A percentile compares a stretch with the other conserved stretches of the same genome.
These are phyloP conservation scores for Verticillium zaregamsianum DNA, from an alignment of 2,329 filamentous ascomycete genomes.

Conservation along the genomic window DNA sequence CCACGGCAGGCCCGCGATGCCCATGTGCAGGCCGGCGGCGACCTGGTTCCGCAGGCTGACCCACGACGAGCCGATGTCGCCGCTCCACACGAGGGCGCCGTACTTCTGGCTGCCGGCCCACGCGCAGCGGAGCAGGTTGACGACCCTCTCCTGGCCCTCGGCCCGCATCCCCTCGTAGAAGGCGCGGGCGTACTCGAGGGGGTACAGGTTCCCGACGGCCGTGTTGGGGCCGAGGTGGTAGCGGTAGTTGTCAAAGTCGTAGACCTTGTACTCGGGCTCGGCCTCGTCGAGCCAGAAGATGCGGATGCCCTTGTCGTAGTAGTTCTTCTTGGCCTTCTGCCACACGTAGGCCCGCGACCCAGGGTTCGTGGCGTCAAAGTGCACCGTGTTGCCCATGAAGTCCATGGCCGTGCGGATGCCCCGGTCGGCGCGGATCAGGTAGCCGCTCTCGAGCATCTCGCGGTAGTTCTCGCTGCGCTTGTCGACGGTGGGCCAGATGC, in stretches of 20 bases:
- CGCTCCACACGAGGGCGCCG: constrained; percentile 63
- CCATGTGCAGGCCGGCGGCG: constrained; percentile 62
- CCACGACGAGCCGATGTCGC: constrained; percentile 65
- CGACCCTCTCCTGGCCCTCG: constrained; percentile 50
- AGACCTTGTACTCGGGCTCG: constrained; percentile 60
- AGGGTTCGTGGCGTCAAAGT: constrained; percentile 62
- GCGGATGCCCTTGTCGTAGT: constrained; percentile 57
- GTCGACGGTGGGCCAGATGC: constrained; percentile 58
- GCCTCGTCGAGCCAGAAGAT: constrained; percentile 68
- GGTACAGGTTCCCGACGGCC: constrained; percentile 55
- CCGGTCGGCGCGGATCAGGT: constrained; percentile 56
- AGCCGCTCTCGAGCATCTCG: constrained; percentile 37
- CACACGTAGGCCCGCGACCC: constrained; percentile 55
- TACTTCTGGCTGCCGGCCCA: constrained; percentile 58
- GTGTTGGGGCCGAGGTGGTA: constrained; percentile 41
- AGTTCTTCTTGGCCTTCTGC: constrained; percentile 54
- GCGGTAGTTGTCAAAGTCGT: constrained; percentile 64
- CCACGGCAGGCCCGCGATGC: constrained; percentile 59
- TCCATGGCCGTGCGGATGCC: constrained; percentile 56
- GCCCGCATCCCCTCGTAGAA: constrained; percentile 56
- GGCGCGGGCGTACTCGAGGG: constrained; percentile 50
- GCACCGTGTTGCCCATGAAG: constrained; percentile 52
- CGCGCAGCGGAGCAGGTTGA: constrained; percentile 48
- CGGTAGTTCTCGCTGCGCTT: constrained; percentile 25
- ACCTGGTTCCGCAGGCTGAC: constrained; percentile 54